A percentile compares a stretch with the other conserved stretches of the same genome.
phyloP scores from a whole-genome alignment of 768 basidiomycete genomes.

The Suillus subaureus region DNA sequence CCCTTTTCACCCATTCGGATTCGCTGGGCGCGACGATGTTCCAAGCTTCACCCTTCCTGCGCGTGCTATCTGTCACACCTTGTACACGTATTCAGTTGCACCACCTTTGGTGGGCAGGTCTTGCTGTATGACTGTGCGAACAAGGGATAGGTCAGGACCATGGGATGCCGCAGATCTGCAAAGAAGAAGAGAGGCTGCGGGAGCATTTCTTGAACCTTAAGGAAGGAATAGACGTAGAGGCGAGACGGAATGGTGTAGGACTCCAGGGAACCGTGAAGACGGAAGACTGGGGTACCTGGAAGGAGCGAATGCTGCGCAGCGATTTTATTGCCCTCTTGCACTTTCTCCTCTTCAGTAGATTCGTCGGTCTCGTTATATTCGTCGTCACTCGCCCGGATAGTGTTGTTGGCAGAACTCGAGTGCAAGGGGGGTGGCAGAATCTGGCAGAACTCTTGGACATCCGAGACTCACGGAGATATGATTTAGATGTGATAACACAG shows the following conservation, averaged over 20 bases:
- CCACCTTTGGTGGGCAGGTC: constrained; percentile 98
- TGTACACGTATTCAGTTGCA: constrained; percentile 93
- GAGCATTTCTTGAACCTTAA: constrained; percentile 30
- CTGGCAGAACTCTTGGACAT: too few species aligned
- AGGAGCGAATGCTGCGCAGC: constrained; percentile 75
- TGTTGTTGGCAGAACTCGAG: too few species aligned
- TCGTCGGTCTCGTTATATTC: constrained; percentile 30
- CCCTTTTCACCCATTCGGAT: constrained; percentile 87
- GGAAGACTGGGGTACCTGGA: constrained; percentile 79
- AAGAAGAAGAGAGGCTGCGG: constrained; percentile 71
- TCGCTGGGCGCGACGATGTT: constrained; percentile 88
- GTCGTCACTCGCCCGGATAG: constrained; percentile 16
- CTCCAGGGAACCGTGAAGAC: constrained; percentile 85
- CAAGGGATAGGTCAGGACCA: constrained; percentile 93
- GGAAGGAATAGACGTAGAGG: constrained; percentile 53
- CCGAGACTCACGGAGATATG: too few species aligned
- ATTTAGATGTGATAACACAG: too few species aligned
- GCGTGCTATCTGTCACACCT: constrained; percentile 95
- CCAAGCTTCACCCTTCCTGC: constrained; percentile 95
- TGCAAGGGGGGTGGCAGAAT: too few species aligned
- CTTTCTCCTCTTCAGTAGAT: constrained; percentile 29
- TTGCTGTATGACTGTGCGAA: constrained; percentile 92
- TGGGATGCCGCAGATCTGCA: constrained; percentile 99
- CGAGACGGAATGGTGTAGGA: constrained; percentile 74
- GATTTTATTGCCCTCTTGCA: constrained; percentile 32